Conservation (phyloP, 306 rosid species). For the Medicago truncatula region DNA sequence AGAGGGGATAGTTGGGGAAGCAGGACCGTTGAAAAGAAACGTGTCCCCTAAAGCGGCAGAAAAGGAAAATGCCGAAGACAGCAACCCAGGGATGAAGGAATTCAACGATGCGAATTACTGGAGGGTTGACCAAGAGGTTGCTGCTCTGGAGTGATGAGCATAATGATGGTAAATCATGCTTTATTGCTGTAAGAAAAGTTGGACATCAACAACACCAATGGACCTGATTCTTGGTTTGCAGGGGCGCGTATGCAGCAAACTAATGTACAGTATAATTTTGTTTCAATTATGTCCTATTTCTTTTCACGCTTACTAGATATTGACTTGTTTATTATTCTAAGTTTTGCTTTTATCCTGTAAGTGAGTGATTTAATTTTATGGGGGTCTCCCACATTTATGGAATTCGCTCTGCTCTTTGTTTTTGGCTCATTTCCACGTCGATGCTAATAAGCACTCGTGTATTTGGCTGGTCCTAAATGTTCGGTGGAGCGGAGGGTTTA, state of each 20-base stretch:
- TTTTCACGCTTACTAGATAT: slow-evolving; percentile 57
- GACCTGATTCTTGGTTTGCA: slow-evolving; percentile 54
- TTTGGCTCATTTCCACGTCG: slow-evolving; percentile 22
- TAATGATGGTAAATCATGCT: slow-evolving; percentile 33
- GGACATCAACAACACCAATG: slow-evolving; percentile 41
- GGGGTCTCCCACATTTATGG: slow-evolving; percentile 60
- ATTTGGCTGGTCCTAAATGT: slow-evolving; percentile 12
- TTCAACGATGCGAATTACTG: slow-evolving; percentile 96
- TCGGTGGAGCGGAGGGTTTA: background rate
- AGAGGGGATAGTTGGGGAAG: slow-evolving; percentile 99
- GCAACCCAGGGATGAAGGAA: slow-evolving; percentile 78
- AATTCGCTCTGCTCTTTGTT: slow-evolving; percentile 34
- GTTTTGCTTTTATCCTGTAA: slow-evolving; percentile 63
- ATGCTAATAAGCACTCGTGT: slow-evolving; percentile 4
- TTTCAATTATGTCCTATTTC: slow-evolving; percentile 64
- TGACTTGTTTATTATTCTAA: slow-evolving; percentile 63
- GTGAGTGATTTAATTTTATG: slow-evolving; percentile 61
- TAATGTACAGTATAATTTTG: slow-evolving; percentile 87
- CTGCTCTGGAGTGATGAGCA: slow-evolving; percentile 75
- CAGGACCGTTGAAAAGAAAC: slow-evolving; percentile 93
- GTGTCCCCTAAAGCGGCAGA: slow-evolving; percentile 61
- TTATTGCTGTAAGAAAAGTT: slow-evolving; percentile 47
- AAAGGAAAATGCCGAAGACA: slow-evolving; percentile 76
- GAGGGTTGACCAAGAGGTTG: slow-evolving; percentile 97
- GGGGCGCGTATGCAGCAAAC: slow-evolving; percentile 51